phyloP scores from a whole-genome alignment of 768 basidiomycete species.

The Porpolomopsis calyptriformis region DNA sequence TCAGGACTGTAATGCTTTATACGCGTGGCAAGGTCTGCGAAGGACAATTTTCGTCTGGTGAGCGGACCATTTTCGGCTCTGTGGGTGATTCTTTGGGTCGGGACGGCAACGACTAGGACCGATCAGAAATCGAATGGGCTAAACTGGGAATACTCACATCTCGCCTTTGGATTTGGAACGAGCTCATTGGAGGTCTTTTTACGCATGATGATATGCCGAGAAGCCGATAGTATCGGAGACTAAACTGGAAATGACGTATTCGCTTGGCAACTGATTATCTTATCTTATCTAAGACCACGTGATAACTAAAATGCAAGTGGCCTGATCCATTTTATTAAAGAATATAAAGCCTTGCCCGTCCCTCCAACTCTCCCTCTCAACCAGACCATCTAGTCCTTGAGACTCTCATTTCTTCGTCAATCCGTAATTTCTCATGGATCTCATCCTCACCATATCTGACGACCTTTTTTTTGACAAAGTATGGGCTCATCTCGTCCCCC shows the following conservation, averaged over 20 bases:
- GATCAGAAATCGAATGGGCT: no score
- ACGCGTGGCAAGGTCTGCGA: constrained; percentile 67
- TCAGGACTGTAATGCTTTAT: constrained; percentile 75
- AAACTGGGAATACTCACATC: no score
- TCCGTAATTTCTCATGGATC: constrained; percentile 53
- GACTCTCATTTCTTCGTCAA: no score
- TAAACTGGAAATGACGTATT: no score
- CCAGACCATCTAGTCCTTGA: not conserved
- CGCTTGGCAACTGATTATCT: no score
- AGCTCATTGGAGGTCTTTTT: no score
- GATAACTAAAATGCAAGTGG: not conserved
- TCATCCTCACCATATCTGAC: constrained; percentile 65
- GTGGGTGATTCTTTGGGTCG: constrained; percentile 68
- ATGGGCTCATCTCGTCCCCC: constrained; percentile 70
- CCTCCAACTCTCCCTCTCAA: not conserved
- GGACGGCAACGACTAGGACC: constrained; percentile 89
- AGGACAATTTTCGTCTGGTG: constrained; percentile 64
- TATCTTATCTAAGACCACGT: not conserved
- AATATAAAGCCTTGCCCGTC: not conserved
- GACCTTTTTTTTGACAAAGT: constrained; percentile 63
- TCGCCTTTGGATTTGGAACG: no score
- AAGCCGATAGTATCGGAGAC: no score
- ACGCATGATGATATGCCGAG: no score
- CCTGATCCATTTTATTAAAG: not conserved
- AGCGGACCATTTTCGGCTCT: constrained; percentile 50